Evolutionary conservation across 164 flowering plant genomes (phyloP).

Genomic region (Sextonia rubra): DNA sequence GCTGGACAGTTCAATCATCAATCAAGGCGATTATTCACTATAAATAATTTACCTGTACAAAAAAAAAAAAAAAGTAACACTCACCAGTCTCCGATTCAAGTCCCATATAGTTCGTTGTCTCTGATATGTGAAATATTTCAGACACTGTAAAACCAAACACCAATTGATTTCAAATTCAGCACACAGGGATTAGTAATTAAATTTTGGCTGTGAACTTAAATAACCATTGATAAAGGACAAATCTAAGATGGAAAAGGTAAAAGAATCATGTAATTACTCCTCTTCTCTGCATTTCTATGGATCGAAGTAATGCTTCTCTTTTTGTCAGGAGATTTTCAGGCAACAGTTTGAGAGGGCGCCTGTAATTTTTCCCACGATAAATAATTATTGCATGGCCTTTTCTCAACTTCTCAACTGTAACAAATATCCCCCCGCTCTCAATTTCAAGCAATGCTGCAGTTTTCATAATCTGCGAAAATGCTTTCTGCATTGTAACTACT

Average conservation of each 20-base stretch:
- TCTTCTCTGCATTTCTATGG: slow-evolving; percentile 77
- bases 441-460: slow-evolving; percentile 65
- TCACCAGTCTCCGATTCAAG: slow-evolving; percentile 58
- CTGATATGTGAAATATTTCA: slow-evolving; percentile 68
- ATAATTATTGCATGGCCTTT: slow-evolving; percentile 83
- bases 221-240: background rate
- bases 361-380: slow-evolving; percentile 89
- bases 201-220: background rate
- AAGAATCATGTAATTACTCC: slow-evolving; percentile 54
- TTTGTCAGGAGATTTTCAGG: slow-evolving; percentile 56
- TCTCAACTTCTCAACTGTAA: slow-evolving; percentile 61
- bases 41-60: background rate
- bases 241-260: background rate
- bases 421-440: slow-evolving; percentile 77
- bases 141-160: slow-evolving; percentile 39
- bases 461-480: slow-evolving; percentile 32
- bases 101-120: slow-evolving; percentile 47
- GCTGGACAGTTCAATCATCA: background rate
- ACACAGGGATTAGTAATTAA: background rate
- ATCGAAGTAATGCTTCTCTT: slow-evolving; percentile 61
- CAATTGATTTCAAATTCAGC: background rate
- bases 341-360: slow-evolving; percentile 45
- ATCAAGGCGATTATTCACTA: background rate
- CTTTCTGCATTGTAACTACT: slow-evolving; percentile 77
- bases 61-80: slow-evolving; percentile 2